These are phyloP conservation scores for Colletotrichum truncatum DNA, from an alignment of 2,329 filamentous ascomycete species.

Conservation along the genomic window DNA sequence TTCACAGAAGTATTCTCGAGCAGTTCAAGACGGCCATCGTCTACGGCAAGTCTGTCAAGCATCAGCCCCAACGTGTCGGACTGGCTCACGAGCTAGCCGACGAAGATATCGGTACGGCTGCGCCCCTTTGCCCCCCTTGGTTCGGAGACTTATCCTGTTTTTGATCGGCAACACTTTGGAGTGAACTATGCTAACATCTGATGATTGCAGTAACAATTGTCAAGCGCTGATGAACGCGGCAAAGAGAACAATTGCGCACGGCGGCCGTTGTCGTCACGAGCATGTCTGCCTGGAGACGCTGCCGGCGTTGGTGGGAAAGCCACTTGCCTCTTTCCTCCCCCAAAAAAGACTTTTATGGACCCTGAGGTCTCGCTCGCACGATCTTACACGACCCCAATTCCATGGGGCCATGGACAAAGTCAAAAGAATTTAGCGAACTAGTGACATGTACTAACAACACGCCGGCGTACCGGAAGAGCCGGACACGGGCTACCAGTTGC, in stretches of 20 bases:
- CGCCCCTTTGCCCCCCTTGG: neutral
- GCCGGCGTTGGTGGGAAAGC: conserved; percentile 2
- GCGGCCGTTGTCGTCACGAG: conserved; percentile 10
- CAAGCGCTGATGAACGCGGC: conserved; percentile 64
- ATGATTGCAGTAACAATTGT: conserved; percentile 60
- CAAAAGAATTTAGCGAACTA: neutral
- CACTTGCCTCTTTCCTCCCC: conserved; percentile 19
- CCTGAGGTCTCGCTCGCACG: neutral
- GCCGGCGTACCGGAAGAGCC: neutral
- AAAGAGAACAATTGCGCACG: conserved; percentile 7
- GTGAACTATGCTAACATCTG: conserved; percentile 36
- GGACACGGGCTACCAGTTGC: neutral
- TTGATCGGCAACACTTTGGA: neutral
- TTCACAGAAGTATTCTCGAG: conserved; percentile 95
- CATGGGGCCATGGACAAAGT: neutral
- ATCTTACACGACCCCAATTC: conserved; percentile 4
- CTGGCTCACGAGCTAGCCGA: conserved; percentile 91
- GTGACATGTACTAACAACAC: conserved; percentile 4
- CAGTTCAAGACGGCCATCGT: conserved; percentile 96
- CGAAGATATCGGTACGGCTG: conserved; percentile 89
- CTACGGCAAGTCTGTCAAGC: conserved; percentile 97
- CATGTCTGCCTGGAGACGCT: neutral
- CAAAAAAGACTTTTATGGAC: neutral
- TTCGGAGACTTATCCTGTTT: neutral
- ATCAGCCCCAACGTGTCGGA: conserved; percentile 96